A percentile compares a stretch with the other conserved stretches of the same genome.
Conservation (phyloP, 2,329 filamentous ascomycete genomes). For the Cladophialophora carrionii region DNA sequence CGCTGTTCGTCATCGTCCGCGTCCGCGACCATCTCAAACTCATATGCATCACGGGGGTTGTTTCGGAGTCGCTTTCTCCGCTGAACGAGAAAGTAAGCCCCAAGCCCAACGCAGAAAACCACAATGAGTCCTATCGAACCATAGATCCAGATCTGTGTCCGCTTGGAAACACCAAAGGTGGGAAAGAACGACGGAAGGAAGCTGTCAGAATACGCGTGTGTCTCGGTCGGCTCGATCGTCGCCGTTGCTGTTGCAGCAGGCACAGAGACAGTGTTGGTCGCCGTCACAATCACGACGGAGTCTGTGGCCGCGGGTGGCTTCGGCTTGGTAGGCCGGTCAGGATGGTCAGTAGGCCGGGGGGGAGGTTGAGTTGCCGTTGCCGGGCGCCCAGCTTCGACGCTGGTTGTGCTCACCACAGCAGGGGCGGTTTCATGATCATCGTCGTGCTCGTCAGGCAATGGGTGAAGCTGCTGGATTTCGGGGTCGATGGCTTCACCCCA, state of each 20-base stretch:
- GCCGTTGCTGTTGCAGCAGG: conserved; percentile 42
- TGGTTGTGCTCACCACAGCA: conserved; percentile 65
- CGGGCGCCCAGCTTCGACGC: conserved; percentile 44
- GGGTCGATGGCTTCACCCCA: conserved; percentile 88
- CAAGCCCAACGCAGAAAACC: conserved; percentile 78
- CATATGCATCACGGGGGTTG: conserved; percentile 78
- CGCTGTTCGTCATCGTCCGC: conserved; percentile 67
- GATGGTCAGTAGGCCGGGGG: conserved; percentile 64
- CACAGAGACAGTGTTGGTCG: conserved; percentile 40
- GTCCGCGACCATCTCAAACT: conserved; percentile 89
- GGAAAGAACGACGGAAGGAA: conserved; percentile 85
- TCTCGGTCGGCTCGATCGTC: conserved; percentile 39
- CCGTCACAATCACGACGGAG: conserved; percentile 39
- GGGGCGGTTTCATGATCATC: conserved; percentile 71
- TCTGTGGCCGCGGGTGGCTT: conserved; percentile 53
- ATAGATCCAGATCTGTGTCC: conserved; percentile 92
- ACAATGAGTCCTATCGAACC: conserved; percentile 82
- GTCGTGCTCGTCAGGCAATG: conserved; percentile 80
- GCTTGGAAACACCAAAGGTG: conserved; percentile 83
- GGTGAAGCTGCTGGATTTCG: conserved; percentile 71
- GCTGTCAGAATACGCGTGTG: conserved; percentile 50
- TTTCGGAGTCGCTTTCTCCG: conserved; percentile 75
- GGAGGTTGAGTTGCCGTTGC: conserved; percentile 50
- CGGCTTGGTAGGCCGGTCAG: conserved; percentile 65
- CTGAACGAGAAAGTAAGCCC: conserved; percentile 78